phyloP scores from a whole-genome alignment of 225 moss, liverwort and hornwort species.

The Asterella californica region DNA sequence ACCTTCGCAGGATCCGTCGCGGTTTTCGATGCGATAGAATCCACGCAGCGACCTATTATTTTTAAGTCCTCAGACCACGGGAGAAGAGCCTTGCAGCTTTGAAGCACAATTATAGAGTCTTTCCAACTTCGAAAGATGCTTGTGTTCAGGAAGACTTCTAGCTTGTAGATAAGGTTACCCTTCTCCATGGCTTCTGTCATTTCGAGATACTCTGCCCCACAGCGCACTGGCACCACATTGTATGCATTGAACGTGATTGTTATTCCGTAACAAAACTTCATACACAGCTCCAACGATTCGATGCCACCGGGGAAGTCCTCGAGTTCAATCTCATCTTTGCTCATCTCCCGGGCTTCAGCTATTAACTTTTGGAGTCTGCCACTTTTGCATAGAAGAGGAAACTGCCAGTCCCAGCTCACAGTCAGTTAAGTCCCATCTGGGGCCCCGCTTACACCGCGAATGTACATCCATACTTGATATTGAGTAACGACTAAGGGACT shows the following conservation, averaged over 20 bases:
- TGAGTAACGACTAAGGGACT: background rate
- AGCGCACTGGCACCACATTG: conserved; percentile 66
- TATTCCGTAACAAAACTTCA: conserved; percentile 84
- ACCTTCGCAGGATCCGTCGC: conserved; percentile 53
- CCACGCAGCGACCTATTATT: conserved; percentile 59
- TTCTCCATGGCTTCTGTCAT: conserved; percentile 84
- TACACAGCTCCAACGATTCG: conserved; percentile 62
- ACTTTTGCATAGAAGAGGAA: conserved; percentile 71
- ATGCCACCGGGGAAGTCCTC: conserved; percentile 69
- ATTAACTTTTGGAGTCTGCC: conserved; percentile 66
- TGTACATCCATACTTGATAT: background rate
- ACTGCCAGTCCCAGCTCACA: conserved; percentile 32
- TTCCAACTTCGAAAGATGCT: conserved; percentile 76
- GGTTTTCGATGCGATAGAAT: conserved; percentile 69
- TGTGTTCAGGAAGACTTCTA: conserved; percentile 74
- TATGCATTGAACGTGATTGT: conserved; percentile 71
- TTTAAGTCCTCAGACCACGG: conserved; percentile 87
- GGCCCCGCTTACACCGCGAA: background rate
- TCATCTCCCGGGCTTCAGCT: conserved; percentile 52
- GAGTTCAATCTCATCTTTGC: conserved; percentile 57
- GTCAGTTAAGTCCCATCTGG: background rate
- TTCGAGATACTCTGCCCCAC: conserved; percentile 78
- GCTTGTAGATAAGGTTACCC: conserved; percentile 80
- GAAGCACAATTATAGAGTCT: conserved; percentile 81
- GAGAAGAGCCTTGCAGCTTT: conserved; percentile 54